Base-by-base conservation (phyloP, 768 basidiomycete species). In the Rhodotorula kratochvilovae region DNA sequence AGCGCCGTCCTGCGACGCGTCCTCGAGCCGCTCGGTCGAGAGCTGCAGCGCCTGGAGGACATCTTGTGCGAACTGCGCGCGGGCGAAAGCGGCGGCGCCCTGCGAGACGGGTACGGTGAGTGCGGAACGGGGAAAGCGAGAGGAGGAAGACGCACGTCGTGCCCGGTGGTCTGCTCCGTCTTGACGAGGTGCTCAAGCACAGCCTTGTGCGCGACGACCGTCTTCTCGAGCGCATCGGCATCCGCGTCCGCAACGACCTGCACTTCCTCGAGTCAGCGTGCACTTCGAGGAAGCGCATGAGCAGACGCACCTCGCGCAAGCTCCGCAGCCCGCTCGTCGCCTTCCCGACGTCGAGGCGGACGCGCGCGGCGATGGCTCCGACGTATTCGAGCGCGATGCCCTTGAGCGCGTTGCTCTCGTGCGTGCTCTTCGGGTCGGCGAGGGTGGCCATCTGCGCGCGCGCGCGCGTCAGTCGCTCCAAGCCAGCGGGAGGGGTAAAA, bases 381-480 rank as follows among this genome's bases (percentile, higher is more conserved):
- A 99, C 83, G 80, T 98, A 91, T 78, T 99, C 96, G 46, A 98
- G 83, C 0, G 93, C 91, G 72, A 96, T 88, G 2, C 87, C 87
- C 80, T 93, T 95, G 0, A 89, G 87, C 0, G 91, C 91, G 76
- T 90, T 93, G 48, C 84, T 86, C 77, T 98, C 96, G 35, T 82
- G 81, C 46, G 85, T 82, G 17, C 81, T 85, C 77, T 92, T 92
- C 48, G 88, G 83, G 75, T 96, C 92, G 66, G 92, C 90, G 39
- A 97, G 81, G 0, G 89, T 89, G 7, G 88, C 83, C 33, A 94
- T 88, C 92, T 95, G 63, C 13, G 66, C 33, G 42, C 29, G 11
- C 19, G 64, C 8, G 42, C 33, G 13, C 48, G 8, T 62, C 10
- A 63, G 61, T 39, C 25, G 36, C 25, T 45, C 43, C 43, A 25